phyloP scores from a whole-genome alignment of 495 filamentous ascomycete species.

The Cercophora scortea region DNA sequence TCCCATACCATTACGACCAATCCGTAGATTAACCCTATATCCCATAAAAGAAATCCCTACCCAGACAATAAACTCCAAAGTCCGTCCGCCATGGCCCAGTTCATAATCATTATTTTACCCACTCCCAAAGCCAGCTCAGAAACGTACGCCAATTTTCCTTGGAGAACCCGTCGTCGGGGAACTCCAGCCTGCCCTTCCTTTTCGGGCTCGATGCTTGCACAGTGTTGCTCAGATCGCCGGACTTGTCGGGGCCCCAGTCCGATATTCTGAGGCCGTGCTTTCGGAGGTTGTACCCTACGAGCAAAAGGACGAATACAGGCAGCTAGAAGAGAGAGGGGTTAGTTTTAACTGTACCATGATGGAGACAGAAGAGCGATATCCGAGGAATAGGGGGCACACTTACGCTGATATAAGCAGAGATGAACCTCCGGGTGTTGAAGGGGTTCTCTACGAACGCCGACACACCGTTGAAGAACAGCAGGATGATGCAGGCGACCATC shows the following conservation, averaged over 20 bases:
- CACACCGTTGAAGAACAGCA: slow-evolving; percentile 41
- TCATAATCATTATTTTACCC: slow-evolving; percentile 18
- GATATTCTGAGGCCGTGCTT: slow-evolving; percentile 23
- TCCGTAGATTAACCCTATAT: too few species aligned
- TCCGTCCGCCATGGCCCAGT: too few species aligned
- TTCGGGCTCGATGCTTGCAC: slow-evolving; percentile 22
- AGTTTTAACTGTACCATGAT: background rate
- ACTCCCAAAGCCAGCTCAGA: slow-evolving; percentile 27
- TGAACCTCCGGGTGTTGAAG: slow-evolving; percentile 30
- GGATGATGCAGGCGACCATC: slow-evolving; percentile 29
- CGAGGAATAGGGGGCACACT: slow-evolving; percentile 9
- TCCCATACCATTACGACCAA: too few species aligned
- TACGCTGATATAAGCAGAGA: slow-evolving; percentile 42
- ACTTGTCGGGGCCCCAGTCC: slow-evolving; percentile 26
- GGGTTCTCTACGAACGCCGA: slow-evolving; percentile 27
- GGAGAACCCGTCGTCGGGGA: slow-evolving; percentile 20
- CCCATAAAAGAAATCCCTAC: too few species aligned
- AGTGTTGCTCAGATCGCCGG: slow-evolving; percentile 25
- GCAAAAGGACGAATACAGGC: slow-evolving; percentile 24
- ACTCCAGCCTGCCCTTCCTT: slow-evolving; percentile 25
- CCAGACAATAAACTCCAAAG: too few species aligned
- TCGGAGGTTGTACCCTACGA: slow-evolving; percentile 26
- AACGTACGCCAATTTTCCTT: slow-evolving; percentile 19
- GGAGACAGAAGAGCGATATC: too few species aligned
- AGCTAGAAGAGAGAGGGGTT: slow-evolving; percentile 10